Conservation (phyloP, 208 protist species). For the Wallacemonas sp. region DNA sequence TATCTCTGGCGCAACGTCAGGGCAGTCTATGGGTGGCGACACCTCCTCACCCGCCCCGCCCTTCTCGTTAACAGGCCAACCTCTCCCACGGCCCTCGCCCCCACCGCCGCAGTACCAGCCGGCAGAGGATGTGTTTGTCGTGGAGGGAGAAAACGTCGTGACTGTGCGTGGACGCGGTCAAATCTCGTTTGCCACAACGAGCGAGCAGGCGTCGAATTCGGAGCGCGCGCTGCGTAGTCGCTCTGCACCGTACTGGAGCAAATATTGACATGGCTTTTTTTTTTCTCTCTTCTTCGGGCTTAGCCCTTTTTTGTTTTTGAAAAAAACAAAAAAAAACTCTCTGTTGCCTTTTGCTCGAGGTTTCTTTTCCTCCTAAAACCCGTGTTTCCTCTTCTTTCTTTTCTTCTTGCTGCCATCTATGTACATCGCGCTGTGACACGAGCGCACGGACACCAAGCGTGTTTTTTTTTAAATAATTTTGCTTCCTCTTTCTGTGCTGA, state of each 20-base stretch:
- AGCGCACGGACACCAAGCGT: too few species aligned
- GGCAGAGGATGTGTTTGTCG: neutral
- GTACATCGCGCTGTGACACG: too few species aligned
- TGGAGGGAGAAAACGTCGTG: neutral
- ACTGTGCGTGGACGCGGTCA: slow-evolving; percentile 6
- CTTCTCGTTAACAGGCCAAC: too few species aligned
- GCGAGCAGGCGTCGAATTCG: neutral
- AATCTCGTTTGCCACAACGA: slow-evolving; percentile 8
- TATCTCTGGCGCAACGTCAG: neutral
- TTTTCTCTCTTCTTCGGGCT: slow-evolving; percentile 10
- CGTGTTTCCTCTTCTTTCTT: too few species aligned
- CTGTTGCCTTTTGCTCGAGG: too few species aligned
- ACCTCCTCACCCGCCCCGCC: neutral
- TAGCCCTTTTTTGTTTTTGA: too few species aligned
- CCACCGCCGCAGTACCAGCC: neutral
- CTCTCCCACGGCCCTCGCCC: too few species aligned
- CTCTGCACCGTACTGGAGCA: slow-evolving; percentile 10
- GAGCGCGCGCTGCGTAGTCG: neutral
- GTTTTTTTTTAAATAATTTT: too few species aligned
- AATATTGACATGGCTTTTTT: slow-evolving; percentile 12
- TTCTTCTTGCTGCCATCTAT: too few species aligned
- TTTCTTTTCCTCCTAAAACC: too few species aligned
- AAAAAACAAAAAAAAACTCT: too few species aligned
- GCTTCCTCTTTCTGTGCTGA: too few species aligned
- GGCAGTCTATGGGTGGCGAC: neutral